Conservation (phyloP, 768 basidiomycete genomes). For the Panaeolus cyanescens region DNA sequence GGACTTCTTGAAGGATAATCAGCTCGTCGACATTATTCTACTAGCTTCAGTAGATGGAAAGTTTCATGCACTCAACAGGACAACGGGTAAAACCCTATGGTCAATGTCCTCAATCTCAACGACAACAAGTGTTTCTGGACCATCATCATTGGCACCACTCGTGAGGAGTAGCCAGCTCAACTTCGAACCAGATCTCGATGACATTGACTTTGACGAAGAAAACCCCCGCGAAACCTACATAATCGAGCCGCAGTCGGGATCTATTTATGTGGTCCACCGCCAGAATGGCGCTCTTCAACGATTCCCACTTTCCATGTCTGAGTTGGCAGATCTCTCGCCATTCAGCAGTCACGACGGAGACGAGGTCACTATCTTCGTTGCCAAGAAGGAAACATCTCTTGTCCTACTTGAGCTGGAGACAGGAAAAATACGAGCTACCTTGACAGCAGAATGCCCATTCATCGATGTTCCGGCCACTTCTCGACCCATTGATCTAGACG, state of each 20-base stretch:
- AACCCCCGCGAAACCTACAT: constrained; percentile 75
- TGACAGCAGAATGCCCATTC: constrained; percentile 72
- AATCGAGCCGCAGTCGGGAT: constrained; percentile 93
- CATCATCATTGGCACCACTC: constrained; percentile 68
- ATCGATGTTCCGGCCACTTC: constrained; percentile 49
- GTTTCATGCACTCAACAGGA: constrained; percentile 90
- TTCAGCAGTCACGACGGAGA: constrained; percentile 70
- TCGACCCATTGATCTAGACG: constrained; percentile 42
- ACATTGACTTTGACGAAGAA: constrained; percentile 45
- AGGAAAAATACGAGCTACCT: constrained; percentile 73
- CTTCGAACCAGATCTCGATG: constrained; percentile 54
- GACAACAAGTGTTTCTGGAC: constrained; percentile 37
- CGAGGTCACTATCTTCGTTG: constrained; percentile 79
- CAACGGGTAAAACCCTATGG: constrained; percentile 83
- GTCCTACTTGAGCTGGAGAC: constrained; percentile 77
- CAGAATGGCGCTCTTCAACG: constrained; percentile 75
- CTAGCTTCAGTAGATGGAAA: constrained; percentile 94
- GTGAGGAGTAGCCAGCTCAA: constrained; percentile 70
- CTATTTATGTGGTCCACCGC: constrained; percentile 83
- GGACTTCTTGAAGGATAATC: constrained; percentile 43
- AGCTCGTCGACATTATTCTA: constrained; percentile 82
- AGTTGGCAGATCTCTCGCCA: constrained; percentile 90
- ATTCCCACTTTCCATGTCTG: constrained; percentile 89
- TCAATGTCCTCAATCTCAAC: constrained; percentile 72
- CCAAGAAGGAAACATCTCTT: constrained; percentile 86